Evolutionary conservation across 73 alveolate genomes (phyloP), one percentile per base, ranked within the genome.

Genomic region (Paramecium biaurelia): DNA sequence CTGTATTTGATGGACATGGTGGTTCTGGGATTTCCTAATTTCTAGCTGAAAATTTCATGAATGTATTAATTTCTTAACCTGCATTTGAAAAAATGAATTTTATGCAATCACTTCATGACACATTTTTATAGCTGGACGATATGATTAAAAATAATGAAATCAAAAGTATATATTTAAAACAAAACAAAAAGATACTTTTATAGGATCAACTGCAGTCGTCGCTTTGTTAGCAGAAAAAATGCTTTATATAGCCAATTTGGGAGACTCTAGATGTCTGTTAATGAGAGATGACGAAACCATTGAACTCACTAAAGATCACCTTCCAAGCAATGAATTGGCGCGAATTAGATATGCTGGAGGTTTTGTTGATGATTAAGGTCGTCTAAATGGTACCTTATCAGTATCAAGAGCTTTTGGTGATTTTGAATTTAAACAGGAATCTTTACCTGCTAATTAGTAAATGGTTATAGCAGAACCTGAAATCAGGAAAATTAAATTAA

Each of bases 381-480:
- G 99, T 74, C 89, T 96, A 21, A 93, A 93, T 63, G 98, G 98
- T 42, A 28, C 53, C 6, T 88, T 96, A 58, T 85, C 93, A 63
- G 86, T 96, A 68, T 93, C 97, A 14, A 95, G 99, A 92, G 95
- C 96, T 23, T 42, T 94, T 23, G 99, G 99, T 4, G 99, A 95
- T 82, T 94, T 96, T 70, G 97, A 94, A 68, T 96, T 92, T 89
- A 96, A 96, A 82, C n/a, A 53, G 15, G 84, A 67, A 32, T 28
- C 87, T n/a, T 43, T 74, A 38, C 67, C 87, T 12, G 21, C 41
- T 30, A 74, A 35, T 38, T 24, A 74, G 47, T 24, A 74, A 43
- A 35, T 35, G 87, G 87, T 74, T 35, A 74, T 74, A 21, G 57
- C 67, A 21, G 58, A 30, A 21, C 87, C 87, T 74, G 87, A 74